Evolutionary conservation across 768 basidiomycete genomes (phyloP).

Genomic region (Boletus sp.): DNA sequence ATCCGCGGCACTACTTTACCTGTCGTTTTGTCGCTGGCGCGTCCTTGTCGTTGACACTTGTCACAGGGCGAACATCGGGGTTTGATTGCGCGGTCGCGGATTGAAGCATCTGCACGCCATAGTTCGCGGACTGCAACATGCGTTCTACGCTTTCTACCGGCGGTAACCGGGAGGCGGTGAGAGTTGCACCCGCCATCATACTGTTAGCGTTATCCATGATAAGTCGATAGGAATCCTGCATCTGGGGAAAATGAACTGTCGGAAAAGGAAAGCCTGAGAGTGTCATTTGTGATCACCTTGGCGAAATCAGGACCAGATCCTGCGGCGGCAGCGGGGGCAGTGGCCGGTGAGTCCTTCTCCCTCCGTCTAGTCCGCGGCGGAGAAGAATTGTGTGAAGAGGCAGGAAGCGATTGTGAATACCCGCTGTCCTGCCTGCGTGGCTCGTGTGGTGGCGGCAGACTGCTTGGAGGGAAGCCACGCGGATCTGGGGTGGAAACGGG

Average conservation of each 20-base stretch:
- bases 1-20: conserved; percentile 32
- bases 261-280: conserved; percentile 8
- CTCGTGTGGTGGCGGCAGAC: conserved; percentile 30
- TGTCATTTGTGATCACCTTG: conserved; percentile 33
- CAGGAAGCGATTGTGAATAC: conserved; percentile 27
- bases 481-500: conserved; percentile 31
- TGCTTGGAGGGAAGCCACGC: conserved; percentile 29
- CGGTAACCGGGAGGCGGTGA: conserved; percentile 22
- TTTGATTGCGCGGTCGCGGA: conserved; percentile 28
- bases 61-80: conserved; percentile 26
- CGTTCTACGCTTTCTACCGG: conserved; percentile 40
- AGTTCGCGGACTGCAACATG: conserved; percentile 44
- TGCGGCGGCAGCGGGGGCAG: conserved; percentile 24
- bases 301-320: conserved; percentile 39
- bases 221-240: conserved; percentile 44
- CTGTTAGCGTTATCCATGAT: conserved; percentile 40
- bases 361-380: conserved; percentile 37
- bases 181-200: conserved; percentile 25
- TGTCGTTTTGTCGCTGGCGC: conserved; percentile 32
- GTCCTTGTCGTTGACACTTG: conserved; percentile 30
- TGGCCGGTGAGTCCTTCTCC: conserved; percentile 35
- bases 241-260: conserved; percentile 27
- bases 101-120: conserved; percentile 35
- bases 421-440: conserved; percentile 34
- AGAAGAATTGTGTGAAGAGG: conserved; percentile 26